A percentile compares a stretch with the other conserved stretches of the same genome.
phyloP scores from a whole-genome alignment of 495 filamentous ascomycete genomes.

The Aspergillus nidulans region DNA sequence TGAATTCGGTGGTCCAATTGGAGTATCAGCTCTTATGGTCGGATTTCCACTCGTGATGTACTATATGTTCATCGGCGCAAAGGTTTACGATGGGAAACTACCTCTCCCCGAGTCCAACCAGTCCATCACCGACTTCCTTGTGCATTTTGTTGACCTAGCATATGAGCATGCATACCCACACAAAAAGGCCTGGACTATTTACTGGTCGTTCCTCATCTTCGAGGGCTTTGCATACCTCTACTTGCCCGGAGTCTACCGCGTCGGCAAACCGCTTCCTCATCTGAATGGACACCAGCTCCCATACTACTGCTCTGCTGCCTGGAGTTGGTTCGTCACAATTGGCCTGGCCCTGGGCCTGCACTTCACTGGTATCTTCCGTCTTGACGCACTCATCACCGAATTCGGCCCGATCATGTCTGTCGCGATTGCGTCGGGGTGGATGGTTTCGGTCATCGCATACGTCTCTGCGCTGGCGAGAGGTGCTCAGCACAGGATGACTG shows the following conservation, averaged over 20 bases:
- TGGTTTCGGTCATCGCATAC: slow-evolving; percentile 76
- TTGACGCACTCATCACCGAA: slow-evolving; percentile 83
- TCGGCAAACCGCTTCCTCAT: slow-evolving; percentile 78
- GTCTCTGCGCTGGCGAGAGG: slow-evolving; percentile 71
- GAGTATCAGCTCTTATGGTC: slow-evolving; percentile 72
- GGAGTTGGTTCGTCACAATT: slow-evolving; percentile 78
- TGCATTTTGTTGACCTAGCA: slow-evolving; percentile 59
- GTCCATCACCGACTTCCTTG: slow-evolving; percentile 57
- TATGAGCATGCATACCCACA: slow-evolving; percentile 75
- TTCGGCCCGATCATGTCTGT: slow-evolving; percentile 85
- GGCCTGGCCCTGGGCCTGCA: slow-evolving; percentile 60
- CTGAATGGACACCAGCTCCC: slow-evolving; percentile 68
- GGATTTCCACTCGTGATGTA: slow-evolving; percentile 90
- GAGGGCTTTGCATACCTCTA: slow-evolving; percentile 71
- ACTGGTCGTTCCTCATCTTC: slow-evolving; percentile 78
- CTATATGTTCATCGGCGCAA: slow-evolving; percentile 96
- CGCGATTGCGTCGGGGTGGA: slow-evolving; percentile 76
- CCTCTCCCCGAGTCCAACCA: slow-evolving; percentile 60
- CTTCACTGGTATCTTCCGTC: slow-evolving; percentile 68
- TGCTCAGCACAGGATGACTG: slow-evolving; percentile 83
- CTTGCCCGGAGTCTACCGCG: slow-evolving; percentile 71
- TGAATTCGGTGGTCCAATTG: slow-evolving; percentile 82
- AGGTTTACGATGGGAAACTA: slow-evolving; percentile 76
- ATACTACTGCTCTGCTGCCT: slow-evolving; percentile 85
- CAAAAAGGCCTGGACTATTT: slow-evolving; percentile 72